Conservation (phyloP, 164 flowering plant genomes). For the Magnolia kwangsiensis region DNA sequence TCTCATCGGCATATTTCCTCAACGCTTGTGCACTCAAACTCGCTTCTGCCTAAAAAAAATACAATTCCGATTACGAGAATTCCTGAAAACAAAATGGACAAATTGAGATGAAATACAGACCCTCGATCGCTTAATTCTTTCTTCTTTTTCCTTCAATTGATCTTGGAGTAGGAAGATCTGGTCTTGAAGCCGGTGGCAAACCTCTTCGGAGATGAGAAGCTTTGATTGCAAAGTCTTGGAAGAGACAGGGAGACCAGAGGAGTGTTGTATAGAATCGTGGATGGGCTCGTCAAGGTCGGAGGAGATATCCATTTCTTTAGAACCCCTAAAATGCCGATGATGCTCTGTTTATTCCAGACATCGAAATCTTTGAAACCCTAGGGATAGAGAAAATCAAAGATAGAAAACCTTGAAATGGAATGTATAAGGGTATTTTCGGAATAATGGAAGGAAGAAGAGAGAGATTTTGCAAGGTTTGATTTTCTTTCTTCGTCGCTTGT, state of each 20-base stretch:
- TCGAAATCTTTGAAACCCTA: not conserved
- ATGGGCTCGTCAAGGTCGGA: conserved; percentile 62
- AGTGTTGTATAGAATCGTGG: conserved; percentile 53
- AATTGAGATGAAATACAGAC: conserved; percentile 27
- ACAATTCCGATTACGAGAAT: not conserved
- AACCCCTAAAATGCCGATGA: not conserved
- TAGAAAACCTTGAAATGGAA: not conserved
- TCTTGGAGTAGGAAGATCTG: conserved; percentile 39
- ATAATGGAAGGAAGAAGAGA: not conserved
- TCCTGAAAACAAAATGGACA: not conserved
- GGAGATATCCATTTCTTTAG: conserved; percentile 44
- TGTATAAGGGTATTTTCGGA: not conserved
- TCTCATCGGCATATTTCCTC: conserved; percentile 86
- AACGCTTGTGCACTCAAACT: conserved; percentile 74
- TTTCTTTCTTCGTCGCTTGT: too few species aligned
- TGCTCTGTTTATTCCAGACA: not conserved
- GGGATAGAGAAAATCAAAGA: not conserved
- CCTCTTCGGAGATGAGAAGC: conserved; percentile 53
- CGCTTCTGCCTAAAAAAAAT: conserved; percentile 61
- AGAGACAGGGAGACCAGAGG: conserved; percentile 71
- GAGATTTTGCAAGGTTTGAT: too few species aligned
- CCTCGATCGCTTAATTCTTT: conserved; percentile 54
- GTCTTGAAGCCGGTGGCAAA: conserved; percentile 42
- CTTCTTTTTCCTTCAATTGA: conserved; percentile 59
- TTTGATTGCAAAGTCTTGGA: conserved; percentile 41